A percentile compares a stretch with the other conserved stretches of the same genome.
Evolutionary conservation across 2,329 filamentous ascomycete genomes (phyloP).

Genomic region (Botrytis tulipae): DNA sequence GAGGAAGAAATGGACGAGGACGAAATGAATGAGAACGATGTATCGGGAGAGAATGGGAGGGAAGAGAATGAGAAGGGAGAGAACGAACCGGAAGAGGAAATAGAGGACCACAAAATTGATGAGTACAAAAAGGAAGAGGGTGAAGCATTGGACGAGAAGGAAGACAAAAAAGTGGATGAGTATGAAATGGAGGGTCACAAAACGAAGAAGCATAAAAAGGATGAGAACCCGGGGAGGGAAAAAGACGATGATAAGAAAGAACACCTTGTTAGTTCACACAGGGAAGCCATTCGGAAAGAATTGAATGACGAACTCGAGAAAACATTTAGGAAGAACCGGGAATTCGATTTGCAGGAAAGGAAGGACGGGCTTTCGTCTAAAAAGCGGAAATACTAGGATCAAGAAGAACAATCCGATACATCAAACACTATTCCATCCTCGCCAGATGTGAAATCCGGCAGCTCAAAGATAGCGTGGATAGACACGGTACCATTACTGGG

Average conservation of each 20-base stretch:
- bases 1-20: neutral
- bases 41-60: neutral
- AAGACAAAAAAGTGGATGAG: neutral
- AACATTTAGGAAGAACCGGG: neutral
- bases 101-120: neutral
- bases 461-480: neutral
- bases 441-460: neutral
- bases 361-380: neutral
- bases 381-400: neutral
- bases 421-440: neutral
- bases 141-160: neutral
- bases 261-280: neutral
- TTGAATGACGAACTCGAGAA: neutral
- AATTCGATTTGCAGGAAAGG: neutral
- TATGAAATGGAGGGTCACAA: neutral
- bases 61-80: neutral
- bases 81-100: neutral
- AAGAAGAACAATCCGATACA: neutral
- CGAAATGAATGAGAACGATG: neutral
- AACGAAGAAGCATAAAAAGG: neutral
- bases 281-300: neutral
- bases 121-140: neutral
- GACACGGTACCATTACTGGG: neutral
- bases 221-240: neutral
- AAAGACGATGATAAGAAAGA: too few species aligned